Evolutionary conservation across 2,329 filamentous ascomycete species (phyloP).

Genomic region (Fusarium sp.): DNA sequence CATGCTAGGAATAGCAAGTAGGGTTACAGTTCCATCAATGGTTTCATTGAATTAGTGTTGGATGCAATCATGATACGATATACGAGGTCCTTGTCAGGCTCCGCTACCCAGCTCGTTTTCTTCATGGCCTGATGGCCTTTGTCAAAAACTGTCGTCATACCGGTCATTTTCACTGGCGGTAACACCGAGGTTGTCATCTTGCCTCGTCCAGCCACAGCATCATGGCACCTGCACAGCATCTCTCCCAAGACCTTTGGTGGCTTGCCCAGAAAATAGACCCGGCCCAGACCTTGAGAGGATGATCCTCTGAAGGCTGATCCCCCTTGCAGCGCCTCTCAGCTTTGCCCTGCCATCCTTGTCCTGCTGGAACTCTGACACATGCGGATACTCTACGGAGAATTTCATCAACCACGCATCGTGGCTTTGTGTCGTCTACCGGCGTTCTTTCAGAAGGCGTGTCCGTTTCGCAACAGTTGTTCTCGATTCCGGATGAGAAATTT

Average conservation of each 20-base stretch:
- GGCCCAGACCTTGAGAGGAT: constrained; percentile 6
- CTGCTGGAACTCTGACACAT: constrained; percentile 3
- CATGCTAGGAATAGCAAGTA: neutral
- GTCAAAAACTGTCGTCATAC: constrained; percentile 15
- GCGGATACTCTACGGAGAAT: constrained; percentile 27
- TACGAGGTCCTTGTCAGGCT: constrained; percentile 12
- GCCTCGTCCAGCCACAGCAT: constrained; percentile 30
- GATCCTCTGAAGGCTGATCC: constrained; percentile 19
- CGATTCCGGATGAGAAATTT: constrained; percentile 24
- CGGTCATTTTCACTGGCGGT: constrained; percentile 20
- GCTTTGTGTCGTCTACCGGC: constrained; percentile 12
- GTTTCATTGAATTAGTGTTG: constrained; percentile 23
- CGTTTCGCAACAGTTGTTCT: constrained; percentile 18
- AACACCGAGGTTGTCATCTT: constrained; percentile 16
- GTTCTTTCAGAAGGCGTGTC: constrained; percentile 40
- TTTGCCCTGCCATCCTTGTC: constrained; percentile 1
- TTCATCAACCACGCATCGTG: constrained; percentile 23
- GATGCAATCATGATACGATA: constrained; percentile 32
- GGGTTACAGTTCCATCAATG: constrained; percentile 19
- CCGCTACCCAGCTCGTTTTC: constrained; percentile 30
- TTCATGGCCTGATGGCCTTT: neutral
- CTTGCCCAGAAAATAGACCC: constrained; percentile 35
- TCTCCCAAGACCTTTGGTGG: constrained; percentile 29
- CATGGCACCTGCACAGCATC: constrained; percentile 25
- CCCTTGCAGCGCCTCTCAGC: constrained; percentile 34